Conservation (phyloP, 345 rosid species). For the Populus ilicifolia region DNA sequence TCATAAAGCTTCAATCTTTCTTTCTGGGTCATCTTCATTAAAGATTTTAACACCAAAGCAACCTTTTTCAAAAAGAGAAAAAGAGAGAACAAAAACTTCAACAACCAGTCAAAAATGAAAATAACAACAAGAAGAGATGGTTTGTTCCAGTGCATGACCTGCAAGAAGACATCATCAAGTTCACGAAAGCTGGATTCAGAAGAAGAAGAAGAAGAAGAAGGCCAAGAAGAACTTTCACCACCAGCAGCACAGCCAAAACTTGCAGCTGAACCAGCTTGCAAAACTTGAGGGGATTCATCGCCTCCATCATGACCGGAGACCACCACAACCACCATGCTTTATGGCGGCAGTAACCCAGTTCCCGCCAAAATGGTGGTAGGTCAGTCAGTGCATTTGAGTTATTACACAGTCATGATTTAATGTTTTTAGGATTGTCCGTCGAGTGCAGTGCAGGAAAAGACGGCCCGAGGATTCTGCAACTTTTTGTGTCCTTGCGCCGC, state of each 20-base stretch:
- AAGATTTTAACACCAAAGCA: too few relatives aligned
- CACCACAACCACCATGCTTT: background rate
- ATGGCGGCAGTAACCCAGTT: background rate
- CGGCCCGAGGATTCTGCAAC: conserved; percentile 11
- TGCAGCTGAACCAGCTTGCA: background rate
- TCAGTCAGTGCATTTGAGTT: too few relatives aligned
- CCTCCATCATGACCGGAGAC: background rate
- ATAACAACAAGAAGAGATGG: background rate
- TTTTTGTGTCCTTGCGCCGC: background rate
- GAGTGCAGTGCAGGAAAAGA: conserved; percentile 2
- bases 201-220: conserved; percentile 14
- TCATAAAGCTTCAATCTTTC: too few relatives aligned
- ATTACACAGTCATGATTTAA: too few relatives aligned
- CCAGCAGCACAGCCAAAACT: background rate
- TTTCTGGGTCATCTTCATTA: too few relatives aligned
- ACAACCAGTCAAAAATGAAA: background rate
- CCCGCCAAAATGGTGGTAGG: conserved; percentile 1
- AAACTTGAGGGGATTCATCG: background rate
- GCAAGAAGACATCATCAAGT: conserved; percentile 37
- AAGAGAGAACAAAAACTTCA: background rate
- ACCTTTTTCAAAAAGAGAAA: background rate
- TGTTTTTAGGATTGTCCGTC: background rate
- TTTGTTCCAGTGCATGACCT: conserved; percentile 9
- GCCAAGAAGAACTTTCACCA: too few relatives aligned
- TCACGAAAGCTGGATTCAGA: conserved; percentile 29